These are phyloP conservation scores for Orbilia javanica DNA, from an alignment of 2,329 filamentous ascomycete species.

Conservation along the genomic window DNA sequence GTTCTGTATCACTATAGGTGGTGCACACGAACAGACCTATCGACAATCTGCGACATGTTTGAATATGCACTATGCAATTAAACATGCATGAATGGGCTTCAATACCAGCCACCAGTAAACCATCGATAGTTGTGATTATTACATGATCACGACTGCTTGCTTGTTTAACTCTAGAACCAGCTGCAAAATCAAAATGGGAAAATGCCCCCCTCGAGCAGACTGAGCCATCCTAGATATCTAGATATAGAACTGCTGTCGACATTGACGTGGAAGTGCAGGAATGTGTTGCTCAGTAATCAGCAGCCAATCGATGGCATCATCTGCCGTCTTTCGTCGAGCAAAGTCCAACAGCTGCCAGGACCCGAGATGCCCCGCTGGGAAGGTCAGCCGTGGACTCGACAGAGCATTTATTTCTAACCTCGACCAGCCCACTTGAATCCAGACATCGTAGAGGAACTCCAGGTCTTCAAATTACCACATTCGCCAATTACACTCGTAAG, in stretches of 20 bases:
- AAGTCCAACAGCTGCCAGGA: conserved; percentile 28
- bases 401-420: conserved; percentile 4
- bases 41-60: conserved; percentile 16
- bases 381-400: conserved; percentile 9
- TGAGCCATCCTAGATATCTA: too few species aligned
- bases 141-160: neutral
- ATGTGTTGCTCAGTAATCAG: conserved; percentile 56
- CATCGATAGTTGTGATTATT: neutral
- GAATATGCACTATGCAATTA: conserved; percentile 15
- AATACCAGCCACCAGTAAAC: neutral
- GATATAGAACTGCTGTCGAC: too few species aligned
- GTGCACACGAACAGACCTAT: neutral
- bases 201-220: conserved; percentile 2
- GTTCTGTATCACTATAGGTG: neutral
- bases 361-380: conserved; percentile 40
- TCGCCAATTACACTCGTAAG: conserved; percentile 12
- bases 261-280: conserved; percentile 12
- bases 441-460: conserved; percentile 5
- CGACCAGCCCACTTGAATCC: neutral
- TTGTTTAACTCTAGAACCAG: neutral
- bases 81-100: neutral
- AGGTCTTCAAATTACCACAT: conserved; percentile 14
- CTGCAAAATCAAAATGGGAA: neutral
- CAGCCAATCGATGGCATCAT: conserved; percentile 50
- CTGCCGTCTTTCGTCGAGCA: neutral